Percentiles rank a stretch among this genome's conserved stretches.
These are phyloP conservation scores for Pleurotus giganteus DNA, from an alignment of 768 basidiomycete species.

Conservation along the genomic window DNA sequence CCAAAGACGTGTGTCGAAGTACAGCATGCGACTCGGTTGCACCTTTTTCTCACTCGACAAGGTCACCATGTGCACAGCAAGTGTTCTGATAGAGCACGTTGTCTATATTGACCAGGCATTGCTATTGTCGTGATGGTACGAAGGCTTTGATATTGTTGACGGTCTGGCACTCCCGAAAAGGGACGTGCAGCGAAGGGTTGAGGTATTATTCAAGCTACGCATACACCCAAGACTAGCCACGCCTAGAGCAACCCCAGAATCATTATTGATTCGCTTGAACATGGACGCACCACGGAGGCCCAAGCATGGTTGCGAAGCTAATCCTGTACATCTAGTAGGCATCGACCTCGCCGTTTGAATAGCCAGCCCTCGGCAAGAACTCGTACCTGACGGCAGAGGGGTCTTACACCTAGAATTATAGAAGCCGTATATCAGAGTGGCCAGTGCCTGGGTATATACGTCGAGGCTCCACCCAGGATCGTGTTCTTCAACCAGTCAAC, in stretches of 20 bases:
- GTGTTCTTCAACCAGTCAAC: background rate
- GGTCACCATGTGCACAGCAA: constrained; percentile 4
- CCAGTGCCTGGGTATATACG: background rate
- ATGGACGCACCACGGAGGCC: no score
- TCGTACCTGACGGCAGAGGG: background rate
- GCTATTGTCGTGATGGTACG: no score
- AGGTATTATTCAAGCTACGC: no score
- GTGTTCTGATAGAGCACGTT: constrained; percentile 1
- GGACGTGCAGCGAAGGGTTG: background rate
- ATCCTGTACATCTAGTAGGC: no score
- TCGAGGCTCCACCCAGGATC: background rate
- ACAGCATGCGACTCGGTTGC: background rate
- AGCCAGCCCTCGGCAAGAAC: background rate
- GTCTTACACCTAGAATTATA: background rate
- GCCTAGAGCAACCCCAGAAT: no score
- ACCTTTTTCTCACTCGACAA: background rate
- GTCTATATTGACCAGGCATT: background rate
- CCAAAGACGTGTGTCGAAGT: background rate
- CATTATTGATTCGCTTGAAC: no score
- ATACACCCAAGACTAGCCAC: no score
- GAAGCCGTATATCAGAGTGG: background rate
- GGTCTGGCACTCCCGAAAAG: background rate
- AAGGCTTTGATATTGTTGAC: no score
- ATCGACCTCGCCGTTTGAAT: no score
- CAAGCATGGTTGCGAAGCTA: no score